Base-by-base conservation (phyloP, 805 yeast genomes). In the Metschnikowia amazonensis region DNA sequence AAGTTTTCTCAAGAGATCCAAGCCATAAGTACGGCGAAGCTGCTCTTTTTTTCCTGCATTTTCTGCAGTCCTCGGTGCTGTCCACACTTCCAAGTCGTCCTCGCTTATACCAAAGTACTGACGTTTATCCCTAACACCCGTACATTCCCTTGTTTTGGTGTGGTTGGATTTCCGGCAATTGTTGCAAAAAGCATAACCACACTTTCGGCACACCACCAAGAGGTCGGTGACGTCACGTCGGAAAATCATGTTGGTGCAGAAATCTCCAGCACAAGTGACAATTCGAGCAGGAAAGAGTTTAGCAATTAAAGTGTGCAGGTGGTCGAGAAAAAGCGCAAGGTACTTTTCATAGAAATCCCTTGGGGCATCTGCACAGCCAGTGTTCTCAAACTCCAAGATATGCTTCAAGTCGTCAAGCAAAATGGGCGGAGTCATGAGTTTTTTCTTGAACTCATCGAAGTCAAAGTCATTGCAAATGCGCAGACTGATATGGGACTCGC, bases 81-180 rank as follows among this genome's bases (percentile, higher is more conserved):
- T 51, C 46, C 72, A 76, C 14, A 57, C 63, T 42, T 62, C 65
- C 2, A 76, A 60, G 13, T 70, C 63, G 3, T 64, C 64, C 4
- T 55, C 54, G 2, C 65, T 58, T 5, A 67, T 57, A 50, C 70
- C 55, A 41, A 58, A 48, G 49, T 65, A 48, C 57, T 55, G 42
- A 54, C 63, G 38, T 16, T 36, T 37, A n/a, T 43, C 39, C 31
- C 31, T 32, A 5, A 48, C 43, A 32, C 53, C 55, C 42, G 58
- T 67, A 58, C 87, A 82, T 23, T 57, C 57, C 46, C 74, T 74
- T 42, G 65, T 66, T 13, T 66, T 64, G 1, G 84, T 84, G 60
- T 82, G 87, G 81, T 83, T 81, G 3, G 84, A 76, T 50, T 74
- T 81, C 5, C 69, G 60, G 59, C 87, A 82, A 23, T 67, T 68